Percentiles rank a stretch among this genome's conserved stretches.
Evolutionary conservation across 305 asterid genomes (phyloP).

Genomic region (Plantago lanceolata): DNA sequence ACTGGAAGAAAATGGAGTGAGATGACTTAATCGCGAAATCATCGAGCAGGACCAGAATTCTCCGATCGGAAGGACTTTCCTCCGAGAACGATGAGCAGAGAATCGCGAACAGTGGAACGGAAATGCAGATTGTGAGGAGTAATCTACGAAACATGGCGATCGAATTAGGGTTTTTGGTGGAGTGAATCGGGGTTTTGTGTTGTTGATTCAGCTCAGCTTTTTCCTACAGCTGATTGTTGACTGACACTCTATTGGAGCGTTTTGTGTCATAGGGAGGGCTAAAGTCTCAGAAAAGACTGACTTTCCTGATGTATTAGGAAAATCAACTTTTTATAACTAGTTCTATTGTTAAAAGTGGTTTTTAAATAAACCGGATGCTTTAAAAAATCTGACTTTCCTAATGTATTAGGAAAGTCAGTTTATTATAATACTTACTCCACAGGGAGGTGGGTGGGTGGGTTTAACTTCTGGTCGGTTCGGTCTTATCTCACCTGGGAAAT

Average conservation of each 20-base stretch:
- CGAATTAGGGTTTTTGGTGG: conserved; percentile 17
- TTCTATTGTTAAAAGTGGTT: no score
- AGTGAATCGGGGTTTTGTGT: conserved; percentile 9
- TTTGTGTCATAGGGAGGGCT: no score
- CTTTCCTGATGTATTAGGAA: no score
- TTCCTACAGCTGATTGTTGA: not conserved
- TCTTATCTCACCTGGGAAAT: no score
- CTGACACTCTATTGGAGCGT: not conserved
- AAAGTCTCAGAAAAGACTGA: no score
- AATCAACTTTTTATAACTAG: no score
- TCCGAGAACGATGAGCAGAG: conserved; percentile 55
- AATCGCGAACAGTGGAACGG: conserved; percentile 25
- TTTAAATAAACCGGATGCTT: no score
- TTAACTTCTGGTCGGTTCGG: no score
- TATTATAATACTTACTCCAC: no score
- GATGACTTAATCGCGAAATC: conserved; percentile 64
- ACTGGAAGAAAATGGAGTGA: conserved; percentile 63
- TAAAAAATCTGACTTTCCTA: no score
- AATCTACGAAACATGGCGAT: conserved; percentile 28
- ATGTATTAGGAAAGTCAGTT: no score
- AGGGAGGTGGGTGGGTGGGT: no score
- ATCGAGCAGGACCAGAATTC: conserved; percentile 60
- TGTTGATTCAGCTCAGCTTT: not conserved
- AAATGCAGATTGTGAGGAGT: conserved; percentile 11
- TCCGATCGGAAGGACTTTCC: conserved; percentile 64